Conservation (phyloP, 495 filamentous ascomycete genomes). For the Aspergillus mulundensis region DNA sequence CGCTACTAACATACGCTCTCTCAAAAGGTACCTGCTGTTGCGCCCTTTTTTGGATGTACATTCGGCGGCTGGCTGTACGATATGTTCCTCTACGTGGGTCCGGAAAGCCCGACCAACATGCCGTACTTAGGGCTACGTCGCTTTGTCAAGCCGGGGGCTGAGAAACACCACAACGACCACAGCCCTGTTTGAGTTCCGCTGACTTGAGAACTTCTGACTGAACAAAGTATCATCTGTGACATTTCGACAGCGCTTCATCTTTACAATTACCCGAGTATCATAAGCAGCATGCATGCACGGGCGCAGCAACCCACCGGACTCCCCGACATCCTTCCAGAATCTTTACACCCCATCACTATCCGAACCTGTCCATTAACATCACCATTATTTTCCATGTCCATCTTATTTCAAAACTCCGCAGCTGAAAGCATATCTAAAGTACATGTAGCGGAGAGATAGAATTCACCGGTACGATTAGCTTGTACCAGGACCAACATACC, state of each 20-base stretch:
- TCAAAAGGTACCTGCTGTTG: constrained; percentile 48
- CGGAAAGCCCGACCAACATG: constrained; percentile 53
- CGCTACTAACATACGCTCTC: background rate
- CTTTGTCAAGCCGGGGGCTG: constrained; percentile 23
- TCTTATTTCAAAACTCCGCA: too few species aligned
- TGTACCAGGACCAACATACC: too few species aligned
- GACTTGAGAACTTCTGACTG: background rate
- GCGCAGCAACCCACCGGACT: too few species aligned
- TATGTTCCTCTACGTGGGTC: constrained; percentile 55
- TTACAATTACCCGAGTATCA: background rate
- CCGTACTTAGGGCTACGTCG: constrained; percentile 53
- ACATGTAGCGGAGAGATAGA: too few species aligned
- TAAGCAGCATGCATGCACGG: background rate
- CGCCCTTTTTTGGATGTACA: constrained; percentile 53
- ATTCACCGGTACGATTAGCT: too few species aligned
- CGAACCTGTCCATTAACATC: too few species aligned
- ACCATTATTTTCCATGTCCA: too few species aligned
- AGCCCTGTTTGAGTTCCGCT: constrained; percentile 24
- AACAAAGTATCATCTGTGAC: background rate
- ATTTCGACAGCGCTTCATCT: background rate
- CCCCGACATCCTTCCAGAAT: too few species aligned
- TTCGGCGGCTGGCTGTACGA: constrained; percentile 63
- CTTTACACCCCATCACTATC: too few species aligned
- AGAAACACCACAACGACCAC: constrained; percentile 5
- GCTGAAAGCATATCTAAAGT: too few species aligned